phyloP scores from a whole-genome alignment of 345 rosid species.

The Boechera retrofracta region DNA sequence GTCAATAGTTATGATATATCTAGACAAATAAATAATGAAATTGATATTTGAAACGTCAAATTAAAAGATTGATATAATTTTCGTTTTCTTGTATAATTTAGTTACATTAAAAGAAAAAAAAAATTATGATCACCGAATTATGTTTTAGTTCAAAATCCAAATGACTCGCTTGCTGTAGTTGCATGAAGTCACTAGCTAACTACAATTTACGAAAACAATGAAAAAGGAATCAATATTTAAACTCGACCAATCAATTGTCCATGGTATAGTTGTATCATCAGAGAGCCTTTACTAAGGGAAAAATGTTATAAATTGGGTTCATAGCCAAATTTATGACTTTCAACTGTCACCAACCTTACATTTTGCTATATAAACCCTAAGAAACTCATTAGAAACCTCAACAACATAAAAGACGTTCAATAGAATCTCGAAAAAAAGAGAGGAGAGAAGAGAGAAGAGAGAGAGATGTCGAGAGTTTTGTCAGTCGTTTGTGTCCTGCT shows the following conservation, averaged over 20 bases:
- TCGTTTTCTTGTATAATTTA: not conserved
- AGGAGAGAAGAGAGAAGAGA: not conserved
- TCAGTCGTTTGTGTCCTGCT: constrained; percentile 37
- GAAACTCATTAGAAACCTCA: constrained; percentile 34
- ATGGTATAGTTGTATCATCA: constrained; percentile 38
- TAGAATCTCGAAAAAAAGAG: not conserved
- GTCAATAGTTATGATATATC: not conserved
- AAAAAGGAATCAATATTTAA: constrained; percentile 2
- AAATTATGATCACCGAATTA: not conserved
- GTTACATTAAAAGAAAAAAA: not conserved
- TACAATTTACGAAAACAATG: not conserved
- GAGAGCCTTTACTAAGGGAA: constrained; percentile 30
- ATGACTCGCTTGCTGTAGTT: constrained; percentile 3
- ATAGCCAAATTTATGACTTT: constrained; percentile 47
- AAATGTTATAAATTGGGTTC: constrained; percentile 26
- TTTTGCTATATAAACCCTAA: constrained; percentile 48
- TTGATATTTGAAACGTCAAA: not conserved
- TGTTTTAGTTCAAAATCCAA: not conserved
- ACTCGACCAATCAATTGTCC: constrained; percentile 34
- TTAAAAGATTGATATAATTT: not conserved
- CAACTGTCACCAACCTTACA: constrained; percentile 55
- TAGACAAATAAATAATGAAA: not conserved
- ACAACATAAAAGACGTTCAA: constrained; percentile 16
- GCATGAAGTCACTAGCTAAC: constrained; percentile 26
- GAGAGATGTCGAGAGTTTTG: constrained; percentile 41